phyloP scores from a whole-genome alignment of 106 monocot species.

The Iris macrosiphon region DNA sequence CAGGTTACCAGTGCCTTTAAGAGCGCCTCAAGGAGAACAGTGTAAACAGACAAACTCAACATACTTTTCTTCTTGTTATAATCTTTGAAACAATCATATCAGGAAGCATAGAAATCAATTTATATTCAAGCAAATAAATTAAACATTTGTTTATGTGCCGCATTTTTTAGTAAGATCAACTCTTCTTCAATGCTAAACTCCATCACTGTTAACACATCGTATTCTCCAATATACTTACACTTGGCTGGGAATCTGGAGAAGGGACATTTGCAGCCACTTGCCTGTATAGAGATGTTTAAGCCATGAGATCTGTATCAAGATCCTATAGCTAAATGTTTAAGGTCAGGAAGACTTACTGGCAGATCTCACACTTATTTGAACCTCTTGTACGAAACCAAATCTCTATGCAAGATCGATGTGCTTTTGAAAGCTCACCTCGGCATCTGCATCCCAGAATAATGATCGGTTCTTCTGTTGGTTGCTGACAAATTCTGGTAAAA shows the following conservation, averaged over 20 bases:
- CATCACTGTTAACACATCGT: no score
- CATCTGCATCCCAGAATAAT: slow-evolving; percentile 87
- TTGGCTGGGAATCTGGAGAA: slow-evolving; percentile 56
- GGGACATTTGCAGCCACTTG: slow-evolving; percentile 85
- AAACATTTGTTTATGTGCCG: no score
- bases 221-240: slow-evolving; percentile 42
- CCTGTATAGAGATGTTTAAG: slow-evolving; percentile 29
- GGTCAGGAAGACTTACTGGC: slow-evolving; percentile 68
- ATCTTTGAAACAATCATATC: background rate
- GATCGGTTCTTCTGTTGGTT: slow-evolving; percentile 68
- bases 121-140: no score
- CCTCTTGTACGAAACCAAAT: slow-evolving; percentile 84
- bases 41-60: background rate
- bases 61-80: background rate
- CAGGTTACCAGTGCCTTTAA: background rate
- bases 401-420: slow-evolving; percentile 77
- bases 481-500: slow-evolving; percentile 71
- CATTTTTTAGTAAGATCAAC: no score
- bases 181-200: no score
- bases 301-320: background rate
- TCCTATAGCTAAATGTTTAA: background rate
- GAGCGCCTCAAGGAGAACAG: background rate
- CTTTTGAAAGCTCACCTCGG: slow-evolving; percentile 83
- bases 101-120: no score
- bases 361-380: slow-evolving; percentile 97